phyloP scores from a whole-genome alignment of 1,139 yeast genomes.

The Petasospora fabianii region DNA sequence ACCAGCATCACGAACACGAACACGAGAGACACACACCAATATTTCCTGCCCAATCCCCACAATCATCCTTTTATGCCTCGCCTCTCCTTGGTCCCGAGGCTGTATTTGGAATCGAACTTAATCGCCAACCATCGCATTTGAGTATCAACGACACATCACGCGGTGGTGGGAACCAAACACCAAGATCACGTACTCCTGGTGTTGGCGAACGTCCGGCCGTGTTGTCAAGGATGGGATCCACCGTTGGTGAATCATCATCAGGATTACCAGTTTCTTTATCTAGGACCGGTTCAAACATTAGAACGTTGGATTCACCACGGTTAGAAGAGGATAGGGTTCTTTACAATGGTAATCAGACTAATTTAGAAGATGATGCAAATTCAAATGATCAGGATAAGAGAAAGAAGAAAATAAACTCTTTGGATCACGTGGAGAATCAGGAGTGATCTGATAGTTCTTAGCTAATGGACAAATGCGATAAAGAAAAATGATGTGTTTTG shows the following conservation, averaged over 20 bases:
- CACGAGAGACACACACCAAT: neutral
- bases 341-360: slow-evolving; percentile 45
- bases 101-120: slow-evolving; percentile 15
- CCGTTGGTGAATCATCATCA: neutral
- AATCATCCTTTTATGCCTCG: slow-evolving; percentile 27
- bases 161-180: slow-evolving; percentile 1
- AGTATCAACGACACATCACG: slow-evolving; percentile 8
- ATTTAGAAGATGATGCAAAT: slow-evolving; percentile 37
- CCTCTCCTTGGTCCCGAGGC: slow-evolving; percentile 25
- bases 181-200: slow-evolving; percentile 15
- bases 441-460: too few relatives aligned
- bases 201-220: slow-evolving; percentile 1
- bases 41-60: slow-evolving; percentile 19
- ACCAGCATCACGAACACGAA: too few relatives aligned
- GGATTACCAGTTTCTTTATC: slow-evolving; percentile 10
- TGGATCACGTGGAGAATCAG: too few relatives aligned
- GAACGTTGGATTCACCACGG: slow-evolving; percentile 27
- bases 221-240: neutral
- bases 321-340: slow-evolving; percentile 32
- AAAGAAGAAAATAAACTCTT: neutral
- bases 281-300: slow-evolving; percentile 21
- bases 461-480: too few relatives aligned
- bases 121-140: slow-evolving; percentile 25
- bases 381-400: neutral
- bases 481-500: too few relatives aligned